These are phyloP conservation scores for Thermothelomyces thermophilus DNA, from an alignment of 2,329 filamentous ascomycete species.

Conservation along the genomic window DNA sequence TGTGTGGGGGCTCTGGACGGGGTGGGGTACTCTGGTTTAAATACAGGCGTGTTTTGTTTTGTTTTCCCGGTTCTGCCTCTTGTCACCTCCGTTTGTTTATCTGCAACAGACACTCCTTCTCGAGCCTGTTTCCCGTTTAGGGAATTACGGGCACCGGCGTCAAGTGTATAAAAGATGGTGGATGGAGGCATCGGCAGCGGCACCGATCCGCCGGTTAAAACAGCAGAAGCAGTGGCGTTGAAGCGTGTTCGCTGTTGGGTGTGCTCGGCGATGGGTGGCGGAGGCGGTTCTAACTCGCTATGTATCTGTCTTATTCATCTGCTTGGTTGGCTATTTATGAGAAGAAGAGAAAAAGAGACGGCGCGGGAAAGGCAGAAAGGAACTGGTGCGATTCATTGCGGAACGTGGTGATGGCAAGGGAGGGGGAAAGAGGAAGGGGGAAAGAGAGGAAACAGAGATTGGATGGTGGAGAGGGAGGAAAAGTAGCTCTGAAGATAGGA, in stretches of 20 bases:
- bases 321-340: not conserved
- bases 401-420: not conserved
- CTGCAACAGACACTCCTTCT: too few species aligned
- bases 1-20: conserved; percentile 1
- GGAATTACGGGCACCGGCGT: not conserved
- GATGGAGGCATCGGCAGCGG: not conserved
- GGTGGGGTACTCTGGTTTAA: conserved; percentile 16
- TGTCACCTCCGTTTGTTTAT: conserved; percentile 4
- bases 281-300: not conserved
- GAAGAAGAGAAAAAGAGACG: not conserved
- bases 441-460: not conserved
- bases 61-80: not conserved
- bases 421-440: not conserved
- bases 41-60: conserved; percentile 15
- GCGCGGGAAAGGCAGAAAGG: too few species aligned
- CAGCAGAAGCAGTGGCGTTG: not conserved
- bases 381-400: too few species aligned
- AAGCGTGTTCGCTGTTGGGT: not conserved
- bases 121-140: not conserved
- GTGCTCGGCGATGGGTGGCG: not conserved
- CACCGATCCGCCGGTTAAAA: not conserved
- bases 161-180: conserved; percentile 1
- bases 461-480: too few species aligned
- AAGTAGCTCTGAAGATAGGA: not conserved
- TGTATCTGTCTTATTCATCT: not conserved